A percentile compares a stretch with the other conserved stretches of the same genome.
phyloP scores from a whole-genome alignment of 495 filamentous ascomycete genomes.

The Aspergillus cristatus region DNA sequence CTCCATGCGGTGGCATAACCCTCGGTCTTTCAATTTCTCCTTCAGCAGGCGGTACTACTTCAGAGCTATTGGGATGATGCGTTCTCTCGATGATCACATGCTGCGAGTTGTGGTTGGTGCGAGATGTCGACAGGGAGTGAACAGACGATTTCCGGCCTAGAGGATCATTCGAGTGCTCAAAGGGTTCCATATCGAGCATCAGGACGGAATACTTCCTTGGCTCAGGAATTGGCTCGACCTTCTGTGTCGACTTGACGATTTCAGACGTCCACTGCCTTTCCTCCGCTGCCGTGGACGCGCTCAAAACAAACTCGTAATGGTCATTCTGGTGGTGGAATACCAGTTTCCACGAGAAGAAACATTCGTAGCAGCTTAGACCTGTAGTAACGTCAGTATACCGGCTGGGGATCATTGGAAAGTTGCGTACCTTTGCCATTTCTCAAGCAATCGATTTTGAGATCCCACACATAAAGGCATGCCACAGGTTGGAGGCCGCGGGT shows the following conservation, averaged over 20 bases:
- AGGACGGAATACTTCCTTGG: conserved; percentile 41
- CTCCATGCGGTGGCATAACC: conserved; percentile 6
- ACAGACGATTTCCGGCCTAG: conserved; percentile 71
- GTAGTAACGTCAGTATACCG: conserved; percentile 1
- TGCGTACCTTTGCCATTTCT: conserved; percentile 71
- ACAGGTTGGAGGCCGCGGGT: conserved; percentile 60
- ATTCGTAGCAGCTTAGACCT: conserved; percentile 82
- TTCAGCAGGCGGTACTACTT: conserved; percentile 9
- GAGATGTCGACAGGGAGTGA: conserved; percentile 63
- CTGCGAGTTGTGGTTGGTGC: conserved; percentile 41
- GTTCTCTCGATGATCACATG: conserved; percentile 91
- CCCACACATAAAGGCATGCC: conserved; percentile 61
- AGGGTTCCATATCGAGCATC: conserved; percentile 58
- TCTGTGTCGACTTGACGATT: conserved; percentile 24
- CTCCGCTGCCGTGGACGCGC: conserved; percentile 76
- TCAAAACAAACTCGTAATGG: conserved; percentile 77
- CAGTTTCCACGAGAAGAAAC: conserved; percentile 88
- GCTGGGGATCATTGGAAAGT: not conserved
- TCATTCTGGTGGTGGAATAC: conserved; percentile 69
- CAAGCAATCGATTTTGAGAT: conserved; percentile 63
- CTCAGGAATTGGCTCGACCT: conserved; percentile 15
- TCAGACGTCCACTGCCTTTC: conserved; percentile 63
- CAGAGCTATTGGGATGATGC: conserved; percentile 48
- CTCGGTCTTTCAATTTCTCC: conserved; percentile 28
- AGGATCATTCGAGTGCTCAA: conserved; percentile 64